Evolutionary conservation across 176 grass and related monocot species (phyloP).

Genomic region (Pharus latifolius): DNA sequence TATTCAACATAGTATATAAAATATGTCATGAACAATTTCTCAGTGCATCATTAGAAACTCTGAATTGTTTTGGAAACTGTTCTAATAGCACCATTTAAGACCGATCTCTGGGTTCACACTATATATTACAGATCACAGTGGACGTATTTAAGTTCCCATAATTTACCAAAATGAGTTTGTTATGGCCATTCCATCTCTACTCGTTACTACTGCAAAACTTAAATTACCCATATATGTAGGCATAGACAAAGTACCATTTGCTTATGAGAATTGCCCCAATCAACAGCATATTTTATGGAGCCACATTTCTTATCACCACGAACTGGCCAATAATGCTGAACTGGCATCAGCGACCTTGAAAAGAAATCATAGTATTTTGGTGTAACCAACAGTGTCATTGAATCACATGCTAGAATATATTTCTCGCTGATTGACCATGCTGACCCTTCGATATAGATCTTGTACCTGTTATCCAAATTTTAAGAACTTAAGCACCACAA

Average conservation of each 20-base stretch:
- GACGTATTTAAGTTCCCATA: background rate
- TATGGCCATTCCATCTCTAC: background rate
- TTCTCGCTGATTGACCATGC: constrained; percentile 96
- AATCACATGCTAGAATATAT: constrained; percentile 94
- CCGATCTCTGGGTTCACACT: background rate
- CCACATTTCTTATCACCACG: constrained; percentile 50
- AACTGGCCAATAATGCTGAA: constrained; percentile 86
- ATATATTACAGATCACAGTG: background rate
- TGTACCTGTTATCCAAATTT: constrained; percentile 38
- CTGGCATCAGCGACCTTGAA: constrained; percentile 62
- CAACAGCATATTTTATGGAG: constrained; percentile 81
- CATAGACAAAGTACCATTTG: constrained; percentile 34
- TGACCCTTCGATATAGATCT: constrained; percentile 86
- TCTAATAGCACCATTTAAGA: background rate
- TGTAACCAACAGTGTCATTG: constrained; percentile 58
- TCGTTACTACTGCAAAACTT: background rate
- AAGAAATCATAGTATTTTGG: constrained; percentile 88
- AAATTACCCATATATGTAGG: background rate
- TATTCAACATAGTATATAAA: background rate
- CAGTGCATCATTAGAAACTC: background rate
- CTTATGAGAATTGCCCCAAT: constrained; percentile 89
- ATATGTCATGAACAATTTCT: background rate
- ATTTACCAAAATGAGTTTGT: background rate
- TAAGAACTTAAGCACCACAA: background rate
- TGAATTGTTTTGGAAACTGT: background rate